These are phyloP conservation scores for Candolleomyces aberdarensis DNA, from an alignment of 768 basidiomycete genomes.

Conservation along the genomic window DNA sequence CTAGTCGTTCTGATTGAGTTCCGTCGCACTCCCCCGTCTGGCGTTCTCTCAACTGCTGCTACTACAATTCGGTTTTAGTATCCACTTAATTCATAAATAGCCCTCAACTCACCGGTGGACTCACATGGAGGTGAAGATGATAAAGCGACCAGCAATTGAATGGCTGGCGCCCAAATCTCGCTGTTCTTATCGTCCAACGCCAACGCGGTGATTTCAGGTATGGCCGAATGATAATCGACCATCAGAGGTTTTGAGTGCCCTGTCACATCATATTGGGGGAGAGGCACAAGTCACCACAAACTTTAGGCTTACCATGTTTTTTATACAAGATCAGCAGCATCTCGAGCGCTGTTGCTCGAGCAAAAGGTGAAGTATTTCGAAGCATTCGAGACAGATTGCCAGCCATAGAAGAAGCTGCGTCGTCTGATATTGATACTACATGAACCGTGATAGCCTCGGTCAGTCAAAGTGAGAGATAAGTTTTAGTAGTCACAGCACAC, in stretches of 20 bases:
- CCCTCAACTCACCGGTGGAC: neutral
- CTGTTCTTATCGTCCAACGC: neutral
- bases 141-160: neutral
- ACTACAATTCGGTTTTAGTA: too few species aligned
- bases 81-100: neutral
- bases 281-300: too few species aligned
- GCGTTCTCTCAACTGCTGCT: too few species aligned
- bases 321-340: neutral
- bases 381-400: neutral
- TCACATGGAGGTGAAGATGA: neutral
- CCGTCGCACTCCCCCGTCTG: too few species aligned
- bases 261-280: neutral
- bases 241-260: neutral
- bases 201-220: neutral
- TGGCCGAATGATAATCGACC: neutral
- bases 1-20: neutral
- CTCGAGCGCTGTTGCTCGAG: neutral
- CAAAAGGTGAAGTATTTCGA: neutral
- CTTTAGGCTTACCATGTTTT: neutral
- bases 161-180: neutral
- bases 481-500: too few species aligned
- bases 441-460: too few species aligned
- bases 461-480: too few species aligned
- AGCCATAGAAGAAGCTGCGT: neutral
- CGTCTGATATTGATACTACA: neutral